Percentiles rank a stretch among this genome's conserved stretches.
These are phyloP conservation scores for Primulina eburnea DNA, from an alignment of 257 asterid species.

Conservation along the genomic window DNA sequence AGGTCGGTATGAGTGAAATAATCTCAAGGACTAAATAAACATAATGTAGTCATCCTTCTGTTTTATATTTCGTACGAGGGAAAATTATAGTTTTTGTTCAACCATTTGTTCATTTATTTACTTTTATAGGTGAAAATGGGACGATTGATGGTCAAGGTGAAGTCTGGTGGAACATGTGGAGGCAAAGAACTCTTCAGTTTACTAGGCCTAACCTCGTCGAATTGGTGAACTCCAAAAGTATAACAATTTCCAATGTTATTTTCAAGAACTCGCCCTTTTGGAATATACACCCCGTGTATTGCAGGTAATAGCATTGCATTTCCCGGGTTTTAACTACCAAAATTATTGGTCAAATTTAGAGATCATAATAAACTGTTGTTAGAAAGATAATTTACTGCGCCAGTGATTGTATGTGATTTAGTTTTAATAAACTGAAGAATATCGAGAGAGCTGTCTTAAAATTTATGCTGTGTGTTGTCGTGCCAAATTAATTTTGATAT, in stretches of 20 bases:
- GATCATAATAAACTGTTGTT: not conserved
- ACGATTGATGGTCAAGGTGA: constrained; percentile 96
- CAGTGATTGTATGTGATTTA: not conserved
- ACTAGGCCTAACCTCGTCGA: constrained; percentile 89
- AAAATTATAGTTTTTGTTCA: not conserved
- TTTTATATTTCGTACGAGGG: not conserved
- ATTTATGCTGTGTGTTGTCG: not conserved
- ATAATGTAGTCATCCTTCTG: not conserved
- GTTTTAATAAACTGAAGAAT: not conserved
- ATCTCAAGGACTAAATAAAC: not conserved
- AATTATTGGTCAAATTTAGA: not conserved
- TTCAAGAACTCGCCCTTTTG: constrained; percentile 96
- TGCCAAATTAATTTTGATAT: too few relatives aligned
- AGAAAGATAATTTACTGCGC: not conserved
- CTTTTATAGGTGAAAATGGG: constrained; percentile 78
- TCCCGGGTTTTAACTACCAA: not conserved
- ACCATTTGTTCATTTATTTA: not conserved
- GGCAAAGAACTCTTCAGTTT: constrained; percentile 66
- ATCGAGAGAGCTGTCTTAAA: not conserved
- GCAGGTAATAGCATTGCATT: constrained; percentile 48
- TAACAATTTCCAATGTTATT: constrained; percentile 68
- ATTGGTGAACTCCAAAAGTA: constrained; percentile 68
- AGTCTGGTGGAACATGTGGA: constrained; percentile 98
- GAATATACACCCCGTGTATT: constrained; percentile 97
- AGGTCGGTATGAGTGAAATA: constrained; percentile 38